Evolutionary conservation across 2,329 filamentous ascomycete genomes (phyloP), one percentile per base, ranked within the genome.

Genomic region (Alternaria panax): DNA sequence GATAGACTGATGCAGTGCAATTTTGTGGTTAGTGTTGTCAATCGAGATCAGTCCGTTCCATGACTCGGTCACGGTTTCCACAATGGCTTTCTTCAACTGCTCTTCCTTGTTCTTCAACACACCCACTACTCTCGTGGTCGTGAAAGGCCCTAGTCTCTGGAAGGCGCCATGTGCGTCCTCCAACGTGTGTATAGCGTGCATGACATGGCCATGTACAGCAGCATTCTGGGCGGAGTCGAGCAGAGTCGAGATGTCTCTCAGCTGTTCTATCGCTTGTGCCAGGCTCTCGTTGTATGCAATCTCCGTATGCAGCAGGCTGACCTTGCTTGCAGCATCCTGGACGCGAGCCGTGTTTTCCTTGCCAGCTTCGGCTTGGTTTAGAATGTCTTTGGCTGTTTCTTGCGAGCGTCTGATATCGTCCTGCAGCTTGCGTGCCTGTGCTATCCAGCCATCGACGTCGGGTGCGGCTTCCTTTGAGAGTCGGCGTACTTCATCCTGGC

Each of bases 391-490:
- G 22, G 94, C 93, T 34, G 93, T 88, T 16, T 87, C 85, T 70
- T 92, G 90, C 24, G 92, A 94, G 46, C 87, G 86, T 70, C 92
- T 87, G 65, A 97, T 94, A 73, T 97, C 94, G 62, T 89, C 86
- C 76, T 96, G 92, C 7, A 97, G 86, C 52, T 89, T 87, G 78
- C 92, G 92, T 47, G 93, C 92, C 76, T 95, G 92, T 51, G 84
- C 81, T 57, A 96, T 91, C 94, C 94, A 98, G 51, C 89, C 86
- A 73, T 92, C 90, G 51, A 97, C 90, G 71, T 96, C 90, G 38
- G 89, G 86, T 57, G 89, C 90, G 18, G 88, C 90, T 66, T 92
- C 88, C 72, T 88, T 86, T 78, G 93, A 96, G 62, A 95, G 87
- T 22, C 82, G 78, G 65, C 89, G 90, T 59, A 98, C 90, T 69